Evolutionary conservation across 306 rosid genomes (phyloP).

Genomic region (Albizia julibrissin): DNA sequence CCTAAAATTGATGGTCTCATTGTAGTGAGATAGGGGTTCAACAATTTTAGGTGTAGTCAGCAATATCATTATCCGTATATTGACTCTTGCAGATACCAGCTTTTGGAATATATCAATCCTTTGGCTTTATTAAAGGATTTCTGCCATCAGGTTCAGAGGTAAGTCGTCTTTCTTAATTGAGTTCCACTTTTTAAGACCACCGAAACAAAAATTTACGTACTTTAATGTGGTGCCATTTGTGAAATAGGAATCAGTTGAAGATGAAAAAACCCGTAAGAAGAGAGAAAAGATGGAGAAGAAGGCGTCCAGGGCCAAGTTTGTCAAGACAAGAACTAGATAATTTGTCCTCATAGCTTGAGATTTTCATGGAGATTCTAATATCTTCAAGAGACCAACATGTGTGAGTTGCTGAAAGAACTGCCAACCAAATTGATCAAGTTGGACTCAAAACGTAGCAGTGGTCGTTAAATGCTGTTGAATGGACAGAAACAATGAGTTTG

Average conservation of each 20-base stretch:
- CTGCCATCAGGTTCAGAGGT: constrained; percentile 77
- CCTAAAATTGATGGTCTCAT: neutral
- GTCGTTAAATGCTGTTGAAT: neutral
- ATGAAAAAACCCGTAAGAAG: constrained; percentile 90
- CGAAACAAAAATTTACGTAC: neutral
- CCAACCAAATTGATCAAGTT: neutral
- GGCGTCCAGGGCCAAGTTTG: constrained; percentile 77
- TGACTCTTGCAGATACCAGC: constrained; percentile 69
- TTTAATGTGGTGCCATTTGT: constrained; percentile 26
- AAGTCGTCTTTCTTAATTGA: constrained; percentile 12
- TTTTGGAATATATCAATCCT: constrained; percentile 82
- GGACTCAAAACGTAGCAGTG: neutral
- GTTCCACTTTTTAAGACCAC: constrained; percentile 1
- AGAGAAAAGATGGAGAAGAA: constrained; percentile 95
- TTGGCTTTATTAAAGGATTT: constrained; percentile 72
- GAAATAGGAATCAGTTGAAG: constrained; percentile 71
- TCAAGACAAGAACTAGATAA: constrained; percentile 74
- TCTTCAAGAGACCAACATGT: neutral
- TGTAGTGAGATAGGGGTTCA: neutral
- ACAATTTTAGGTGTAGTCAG: neutral
- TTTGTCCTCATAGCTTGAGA: constrained; percentile 7
- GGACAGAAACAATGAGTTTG: neutral
- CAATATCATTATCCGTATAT: constrained; percentile 27
- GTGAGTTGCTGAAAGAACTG: neutral
- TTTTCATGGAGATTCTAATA: neutral